Conservation (phyloP, 768 basidiomycete genomes). For the Russula foetens region DNA sequence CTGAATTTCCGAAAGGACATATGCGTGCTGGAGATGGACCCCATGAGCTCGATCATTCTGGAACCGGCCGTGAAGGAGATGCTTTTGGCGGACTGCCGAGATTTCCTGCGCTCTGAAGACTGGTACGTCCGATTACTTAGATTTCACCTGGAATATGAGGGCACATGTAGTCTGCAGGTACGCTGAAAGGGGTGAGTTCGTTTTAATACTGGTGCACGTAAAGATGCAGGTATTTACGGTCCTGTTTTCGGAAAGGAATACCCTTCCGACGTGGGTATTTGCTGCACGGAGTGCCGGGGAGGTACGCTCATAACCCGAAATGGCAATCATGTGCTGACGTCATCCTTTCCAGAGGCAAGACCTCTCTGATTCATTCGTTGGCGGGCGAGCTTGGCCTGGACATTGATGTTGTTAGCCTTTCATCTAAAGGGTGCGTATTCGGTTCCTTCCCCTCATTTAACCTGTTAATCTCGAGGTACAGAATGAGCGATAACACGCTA, state of each 20-base stretch:
- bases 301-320: slow-evolving; percentile 33
- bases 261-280: slow-evolving; percentile 85
- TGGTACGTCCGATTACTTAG: slow-evolving; percentile 44
- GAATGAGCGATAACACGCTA: slow-evolving; percentile 87
- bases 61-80: slow-evolving; percentile 88
- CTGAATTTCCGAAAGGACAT: slow-evolving; percentile 37
- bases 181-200: slow-evolving; percentile 69
- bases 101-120: slow-evolving; percentile 76
- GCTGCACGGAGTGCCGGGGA: slow-evolving; percentile 79
- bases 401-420: slow-evolving; percentile 86
- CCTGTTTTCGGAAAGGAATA: slow-evolving; percentile 44
- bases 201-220: slow-evolving; percentile 7
- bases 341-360: slow-evolving; percentile 57
- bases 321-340: slow-evolving; percentile 17
- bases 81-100: slow-evolving; percentile 80
- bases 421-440: slow-evolving; percentile 66
- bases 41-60: slow-evolving; percentile 87
- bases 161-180: slow-evolving; percentile 46
- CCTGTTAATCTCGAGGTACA: slow-evolving; percentile 26
- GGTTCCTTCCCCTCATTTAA: neutral
- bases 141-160: slow-evolving; percentile 11
- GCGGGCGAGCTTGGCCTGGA: slow-evolving; percentile 81
- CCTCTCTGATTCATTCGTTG: slow-evolving; percentile 76
- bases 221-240: neutral
- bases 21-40: slow-evolving; percentile 85